Evolutionary conservation across 345 rosid species (phyloP), one percentile per base, ranked within the genome.

Genomic region (Aethionema arabicum): DNA sequence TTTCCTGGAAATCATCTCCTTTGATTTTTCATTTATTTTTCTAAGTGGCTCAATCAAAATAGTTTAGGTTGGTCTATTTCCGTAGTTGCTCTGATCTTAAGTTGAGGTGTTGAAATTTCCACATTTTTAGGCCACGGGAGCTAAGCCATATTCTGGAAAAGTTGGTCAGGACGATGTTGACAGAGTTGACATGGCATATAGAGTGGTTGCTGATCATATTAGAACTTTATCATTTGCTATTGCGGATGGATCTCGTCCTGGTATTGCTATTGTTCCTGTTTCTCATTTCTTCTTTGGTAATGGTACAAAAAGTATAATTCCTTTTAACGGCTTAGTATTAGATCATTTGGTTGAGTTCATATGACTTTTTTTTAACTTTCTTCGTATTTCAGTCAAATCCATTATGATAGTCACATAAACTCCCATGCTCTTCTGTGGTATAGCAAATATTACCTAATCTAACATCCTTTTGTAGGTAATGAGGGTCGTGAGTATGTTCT

Each of bases 191-290:
- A 85, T 93, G 97, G 99, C 97, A 32, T 93, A 93, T 54, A 80
- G 97, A 80, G 99, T 93, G 67, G 95, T 93, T 42, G 97, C 96
- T 59, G 97, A 93, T 68, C 97, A 93, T 67, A 87, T 90, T 37
- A 87, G 97, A 75, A 93, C 99, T 48, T 67, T 93, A 29, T 90
- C 97, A 11, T 82, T 93, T 84, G 97, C 97, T 16, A 93, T 93
- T 73, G 97, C 97, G 52, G 99, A 93, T 76, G 97, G 99, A 56
- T 88, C 99, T 71, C 81, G 92, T 61, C 99, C 99, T 79, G 99
- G 99, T 93, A 75, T 12, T 35, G 2, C 41, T 48, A 6, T 56
- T 21, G 27, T 37, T 70, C 57, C 37, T 56, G 27, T 43, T 45
- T 36, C 45, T 47, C 61, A 15, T 14, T 38, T 21, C 27, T 21